Evolutionary conservation across 202 grass and related monocot genomes (phyloP), one percentile per base, ranked within the genome.

Genomic region (Hordeum pubiflorum): DNA sequence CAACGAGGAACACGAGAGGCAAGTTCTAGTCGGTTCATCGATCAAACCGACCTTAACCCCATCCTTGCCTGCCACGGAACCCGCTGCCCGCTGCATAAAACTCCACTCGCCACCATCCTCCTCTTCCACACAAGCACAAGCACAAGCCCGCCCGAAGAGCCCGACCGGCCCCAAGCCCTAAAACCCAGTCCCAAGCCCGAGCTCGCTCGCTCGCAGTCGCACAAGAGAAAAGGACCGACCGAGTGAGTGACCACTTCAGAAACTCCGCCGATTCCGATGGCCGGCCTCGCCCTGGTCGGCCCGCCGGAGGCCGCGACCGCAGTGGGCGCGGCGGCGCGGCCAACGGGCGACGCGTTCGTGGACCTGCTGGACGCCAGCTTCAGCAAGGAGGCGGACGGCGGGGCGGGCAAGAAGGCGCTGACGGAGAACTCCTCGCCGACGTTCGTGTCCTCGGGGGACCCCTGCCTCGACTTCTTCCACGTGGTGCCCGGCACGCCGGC

Each of bases 341-440:
- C 1, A 12, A 13, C 66, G 20, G 66, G 11, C 5, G 21, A 39
- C 21, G 11, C 66, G 66, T 44, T 69, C 38, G 38, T 44, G 2
- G 67, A 70, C 67, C 67, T 44, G 21, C 22, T 70, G n/a, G 39
- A 70, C 64, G 5, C 40, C 36, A 6, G 7, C 18, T 46, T 72
- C 63, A 63, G 33, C 84, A 70, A 86, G 74, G 34, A 7, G 3
- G 3, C 43, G 69, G 27, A 8, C 26, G 26, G 26, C 26, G 26
- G 26, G 26, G 26, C 26, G 26, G 26, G 26, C 26, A 27, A 27
- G 1, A 97, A 85, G 60, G 62, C 86, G 18, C 72, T 72, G 2
- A 97, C 84, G n/a, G 79, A 86, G 81, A 91, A 90, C 37, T 3
- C 17, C 17, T 93, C 81, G 2, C 71, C 86, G 37, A 91, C 93